Conservation (phyloP, 108 stramenopile species). For the Nannochloropsis gaditana region DNA sequence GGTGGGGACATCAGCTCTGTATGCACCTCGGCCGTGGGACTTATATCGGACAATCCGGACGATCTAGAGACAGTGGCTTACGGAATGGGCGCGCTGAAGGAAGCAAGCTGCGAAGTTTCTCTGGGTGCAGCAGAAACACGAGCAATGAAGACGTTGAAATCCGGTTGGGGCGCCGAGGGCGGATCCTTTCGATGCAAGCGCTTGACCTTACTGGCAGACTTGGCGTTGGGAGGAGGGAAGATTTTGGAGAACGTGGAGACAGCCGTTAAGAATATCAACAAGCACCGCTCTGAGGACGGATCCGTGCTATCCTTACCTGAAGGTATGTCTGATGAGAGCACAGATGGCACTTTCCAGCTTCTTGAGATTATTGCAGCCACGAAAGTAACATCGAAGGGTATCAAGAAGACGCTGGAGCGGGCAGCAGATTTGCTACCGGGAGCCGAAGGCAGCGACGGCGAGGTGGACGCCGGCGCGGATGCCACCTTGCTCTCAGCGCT, state of each 20-base stretch:
- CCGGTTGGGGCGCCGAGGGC: neutral
- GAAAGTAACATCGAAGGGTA: constrained; percentile 11
- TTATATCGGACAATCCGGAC: neutral
- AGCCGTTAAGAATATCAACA: neutral
- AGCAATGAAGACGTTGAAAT: neutral
- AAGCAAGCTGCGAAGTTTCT: neutral
- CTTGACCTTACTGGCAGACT: neutral
- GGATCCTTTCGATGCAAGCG: neutral
- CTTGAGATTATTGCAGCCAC: neutral
- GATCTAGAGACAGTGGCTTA: neutral
- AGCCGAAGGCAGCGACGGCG: neutral
- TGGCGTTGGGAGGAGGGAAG: constrained; percentile 15
- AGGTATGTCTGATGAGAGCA: neutral
- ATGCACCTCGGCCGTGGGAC: neutral
- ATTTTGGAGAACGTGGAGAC: neutral
- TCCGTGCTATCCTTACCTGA: neutral
- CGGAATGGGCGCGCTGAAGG: constrained; percentile 9
- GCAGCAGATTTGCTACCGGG: neutral
- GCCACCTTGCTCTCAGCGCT: neutral
- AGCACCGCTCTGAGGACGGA: neutral
- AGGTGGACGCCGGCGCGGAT: neutral
- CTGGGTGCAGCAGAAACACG: neutral
- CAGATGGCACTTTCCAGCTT: constrained; percentile 6
- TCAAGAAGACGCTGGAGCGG: neutral
- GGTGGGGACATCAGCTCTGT: neutral